These are phyloP conservation scores for Cordyceps fumosorosea DNA, from an alignment of 2,329 filamentous ascomycete species.

Conservation along the genomic window DNA sequence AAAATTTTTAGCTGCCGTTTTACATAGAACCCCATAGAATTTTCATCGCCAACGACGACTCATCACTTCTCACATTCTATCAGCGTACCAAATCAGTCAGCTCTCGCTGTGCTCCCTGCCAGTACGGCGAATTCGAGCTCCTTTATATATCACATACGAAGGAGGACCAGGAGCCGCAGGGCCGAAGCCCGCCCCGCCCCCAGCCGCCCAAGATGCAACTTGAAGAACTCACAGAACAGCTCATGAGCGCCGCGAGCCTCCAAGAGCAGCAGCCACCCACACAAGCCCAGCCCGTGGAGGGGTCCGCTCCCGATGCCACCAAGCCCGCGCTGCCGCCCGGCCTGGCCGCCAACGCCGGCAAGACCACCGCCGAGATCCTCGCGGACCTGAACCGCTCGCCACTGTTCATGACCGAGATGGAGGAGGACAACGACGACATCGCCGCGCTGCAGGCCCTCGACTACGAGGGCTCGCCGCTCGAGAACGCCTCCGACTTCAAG, in stretches of 20 bases:
- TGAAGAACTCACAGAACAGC: constrained; percentile 36
- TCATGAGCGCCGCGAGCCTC: constrained; percentile 19
- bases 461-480: constrained; percentile 83
- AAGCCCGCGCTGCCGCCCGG: constrained; percentile 41
- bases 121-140: neutral
- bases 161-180: neutral
- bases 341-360: constrained; percentile 32
- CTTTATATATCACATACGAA: neutral
- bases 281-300: constrained; percentile 2
- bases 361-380: constrained; percentile 49
- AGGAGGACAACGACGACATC: constrained; percentile 69
- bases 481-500: constrained; percentile 79
- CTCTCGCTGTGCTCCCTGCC: neutral
- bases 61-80: neutral
- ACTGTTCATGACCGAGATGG: constrained; percentile 92
- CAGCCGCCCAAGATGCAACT: constrained; percentile 27
- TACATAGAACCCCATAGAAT: constrained; percentile 10
- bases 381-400: constrained; percentile 58
- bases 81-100: neutral
- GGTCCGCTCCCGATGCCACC: constrained; percentile 17
- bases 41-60: constrained; percentile 1
- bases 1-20: neutral
- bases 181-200: neutral
- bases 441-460: constrained; percentile 85
- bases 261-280: neutral